These are phyloP conservation scores for Aspergillus arachidicola DNA, from an alignment of 2,329 filamentous ascomycete genomes.

Conservation along the genomic window DNA sequence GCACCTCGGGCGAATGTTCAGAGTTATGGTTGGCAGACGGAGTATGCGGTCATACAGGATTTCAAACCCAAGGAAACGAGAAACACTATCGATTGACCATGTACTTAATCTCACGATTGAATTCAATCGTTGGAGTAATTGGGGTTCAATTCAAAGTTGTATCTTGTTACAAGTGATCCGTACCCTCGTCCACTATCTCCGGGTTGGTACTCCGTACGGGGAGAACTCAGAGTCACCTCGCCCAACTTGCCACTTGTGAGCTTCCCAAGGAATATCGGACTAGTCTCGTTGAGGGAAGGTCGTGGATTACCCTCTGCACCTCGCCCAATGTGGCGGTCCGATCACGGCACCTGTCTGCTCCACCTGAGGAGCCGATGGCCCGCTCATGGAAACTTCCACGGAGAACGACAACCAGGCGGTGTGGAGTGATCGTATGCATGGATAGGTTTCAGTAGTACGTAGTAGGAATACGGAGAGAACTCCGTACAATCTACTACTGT, in stretches of 20 bases:
- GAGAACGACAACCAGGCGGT: conserved; percentile 18
- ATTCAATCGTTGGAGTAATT: not conserved
- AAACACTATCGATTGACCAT: not conserved
- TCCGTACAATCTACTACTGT: not conserved
- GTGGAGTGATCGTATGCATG: conserved; percentile 13
- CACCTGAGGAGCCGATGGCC: conserved; percentile 25
- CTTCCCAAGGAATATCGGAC: conserved; percentile 4
- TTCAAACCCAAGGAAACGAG: not conserved
- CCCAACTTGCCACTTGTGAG: conserved; percentile 17
- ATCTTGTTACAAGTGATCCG: not conserved
- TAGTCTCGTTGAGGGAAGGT: not conserved
- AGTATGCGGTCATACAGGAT: conserved; percentile 8
- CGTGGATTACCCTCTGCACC: conserved; percentile 18
- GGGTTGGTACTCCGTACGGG: not conserved
- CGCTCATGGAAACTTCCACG: conserved; percentile 31
- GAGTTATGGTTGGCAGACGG: not conserved
- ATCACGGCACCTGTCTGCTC: conserved; percentile 22
- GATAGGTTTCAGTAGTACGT: not conserved
- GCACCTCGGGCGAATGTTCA: conserved; percentile 9
- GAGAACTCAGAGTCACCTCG: not conserved
- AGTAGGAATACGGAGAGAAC: not conserved
- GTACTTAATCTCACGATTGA: not conserved
- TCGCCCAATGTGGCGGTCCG: conserved; percentile 30
- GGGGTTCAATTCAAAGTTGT: conserved; percentile 1
- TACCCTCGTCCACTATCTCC: no score